Conservation (phyloP, 257 asterid species). For the Catharanthus roseus region DNA sequence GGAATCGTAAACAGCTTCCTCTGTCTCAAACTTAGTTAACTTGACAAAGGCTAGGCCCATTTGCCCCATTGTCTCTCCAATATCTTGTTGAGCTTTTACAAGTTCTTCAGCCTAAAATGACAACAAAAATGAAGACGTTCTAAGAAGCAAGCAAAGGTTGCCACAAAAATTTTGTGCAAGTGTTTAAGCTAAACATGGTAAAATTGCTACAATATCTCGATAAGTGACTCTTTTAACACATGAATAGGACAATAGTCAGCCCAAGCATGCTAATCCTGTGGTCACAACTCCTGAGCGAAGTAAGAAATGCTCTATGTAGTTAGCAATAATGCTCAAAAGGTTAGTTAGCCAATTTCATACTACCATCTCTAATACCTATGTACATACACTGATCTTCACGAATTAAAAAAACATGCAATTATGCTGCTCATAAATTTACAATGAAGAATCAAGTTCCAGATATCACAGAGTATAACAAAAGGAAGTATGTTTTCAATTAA, state of each 20-base stretch:
- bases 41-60: conserved; percentile 91
- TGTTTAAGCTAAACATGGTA: not conserved
- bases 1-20: conserved; percentile 74
- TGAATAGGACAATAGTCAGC: not conserved
- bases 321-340: not conserved
- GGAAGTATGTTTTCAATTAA: not conserved
- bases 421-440: not conserved
- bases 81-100: conserved; percentile 92
- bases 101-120: conserved; percentile 78
- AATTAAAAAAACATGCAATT: not conserved
- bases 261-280: not conserved
- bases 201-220: not conserved
- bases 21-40: conserved; percentile 88
- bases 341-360: not conserved
- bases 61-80: conserved; percentile 95
- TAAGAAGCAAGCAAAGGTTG: conserved; percentile 1
- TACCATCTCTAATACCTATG: not conserved
- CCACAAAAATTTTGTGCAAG: not conserved
- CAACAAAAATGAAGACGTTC: conserved; percentile 1
- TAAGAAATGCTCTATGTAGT: not conserved
- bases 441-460: not conserved
- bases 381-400: not conserved
- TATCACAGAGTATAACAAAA: not conserved
- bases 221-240: not conserved
- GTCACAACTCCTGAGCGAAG: not conserved